Conservation (phyloP, 2,329 filamentous ascomycete genomes). For the Basipetospora chlamydospora region DNA sequence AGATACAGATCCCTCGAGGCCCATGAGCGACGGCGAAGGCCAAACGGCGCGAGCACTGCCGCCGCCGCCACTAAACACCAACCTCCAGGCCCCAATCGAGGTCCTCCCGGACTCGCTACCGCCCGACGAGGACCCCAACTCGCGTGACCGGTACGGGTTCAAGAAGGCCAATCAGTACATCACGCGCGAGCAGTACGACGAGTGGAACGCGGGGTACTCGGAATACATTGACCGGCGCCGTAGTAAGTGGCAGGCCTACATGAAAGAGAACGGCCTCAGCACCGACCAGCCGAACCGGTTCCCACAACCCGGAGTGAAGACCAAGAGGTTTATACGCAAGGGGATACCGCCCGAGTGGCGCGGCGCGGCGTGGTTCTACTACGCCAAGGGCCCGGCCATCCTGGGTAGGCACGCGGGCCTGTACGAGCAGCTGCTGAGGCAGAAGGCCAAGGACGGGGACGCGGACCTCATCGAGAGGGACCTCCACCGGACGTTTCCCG, state of each 20-base stretch:
- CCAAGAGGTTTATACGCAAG: slow-evolving; percentile 83
- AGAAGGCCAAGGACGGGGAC: slow-evolving; percentile 55
- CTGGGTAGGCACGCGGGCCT: slow-evolving; percentile 61
- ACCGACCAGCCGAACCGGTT: slow-evolving; percentile 62
- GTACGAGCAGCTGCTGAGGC: slow-evolving; percentile 56
- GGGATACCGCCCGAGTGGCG: slow-evolving; percentile 89
- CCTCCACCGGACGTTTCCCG: slow-evolving; percentile 83
- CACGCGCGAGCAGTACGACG: slow-evolving; percentile 61
- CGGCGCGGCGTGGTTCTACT: slow-evolving; percentile 95
- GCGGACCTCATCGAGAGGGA: slow-evolving; percentile 87
- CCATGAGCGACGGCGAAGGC: slow-evolving; percentile 21
- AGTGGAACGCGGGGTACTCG: slow-evolving; percentile 63
- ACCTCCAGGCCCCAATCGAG: slow-evolving; percentile 7
- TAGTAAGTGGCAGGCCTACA: slow-evolving; percentile 68
- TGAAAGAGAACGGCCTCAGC: slow-evolving; percentile 62
- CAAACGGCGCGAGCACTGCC: slow-evolving; percentile 14
- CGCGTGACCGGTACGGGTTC: slow-evolving; percentile 79
- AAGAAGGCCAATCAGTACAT: slow-evolving; percentile 76
- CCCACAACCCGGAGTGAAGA: slow-evolving; percentile 64
- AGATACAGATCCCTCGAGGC: slow-evolving; percentile 39
- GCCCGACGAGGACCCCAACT: slow-evolving; percentile 27
- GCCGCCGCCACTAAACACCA: slow-evolving; percentile 2
- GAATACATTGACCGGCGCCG: slow-evolving; percentile 59
- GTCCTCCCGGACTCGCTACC: slow-evolving; percentile 8
- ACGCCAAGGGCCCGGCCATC: slow-evolving; percentile 73